Evolutionary conservation across 23 red algal genomes (phyloP), one percentile per base, ranked within the genome.

Genomic region (Gracilaria vermiculophylla): DNA sequence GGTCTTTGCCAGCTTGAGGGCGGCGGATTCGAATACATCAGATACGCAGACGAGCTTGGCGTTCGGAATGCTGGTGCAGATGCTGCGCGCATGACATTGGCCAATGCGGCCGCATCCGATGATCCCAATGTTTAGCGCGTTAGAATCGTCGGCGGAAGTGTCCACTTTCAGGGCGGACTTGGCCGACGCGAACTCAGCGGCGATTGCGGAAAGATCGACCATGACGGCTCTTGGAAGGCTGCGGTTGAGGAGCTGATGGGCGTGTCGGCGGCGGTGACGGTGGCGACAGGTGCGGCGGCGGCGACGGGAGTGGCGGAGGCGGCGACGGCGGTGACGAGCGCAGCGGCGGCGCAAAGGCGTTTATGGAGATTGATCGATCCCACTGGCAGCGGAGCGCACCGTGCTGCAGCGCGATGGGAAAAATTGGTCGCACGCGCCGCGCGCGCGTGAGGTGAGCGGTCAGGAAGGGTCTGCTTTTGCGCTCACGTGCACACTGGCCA

Each of bases 41-140:
- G 88, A 88, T n/a, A 94, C 95, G 21, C 80, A 86, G 42, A 94
- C 85, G 43, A 93, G 72, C 49, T 62, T 71, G 10, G 90, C 90
- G 79, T 94, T 62, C 25, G 95, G 91, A 23, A 98, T 91, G 49
- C 80, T 74, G 66, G 70, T 90, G 48, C 75, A 78, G 54, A 98
- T 89, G 65, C 88, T 94, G 3, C 80, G 27, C 66, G 87, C 86
- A 71, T 98, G 95, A 15, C 70, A 57, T 69, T 98, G 89, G 1
- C 95, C 95, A 36, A 98, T 98, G 20, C 95, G 85, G 43, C 95
- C 95, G 76, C 95, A 98, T 28, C 95, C 95, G 69, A 98, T 98
- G 53, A 98, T 94, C 5, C 95, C 95, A 53, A 98, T 90, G 66
- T 84, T 52, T 33, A 97, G n/a, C 28, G 79, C 78, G 76, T 65